A percentile compares a stretch with the other conserved stretches of the same genome.
phyloP scores from a whole-genome alignment of 345 rosid species.

The Mangifera indica region DNA sequence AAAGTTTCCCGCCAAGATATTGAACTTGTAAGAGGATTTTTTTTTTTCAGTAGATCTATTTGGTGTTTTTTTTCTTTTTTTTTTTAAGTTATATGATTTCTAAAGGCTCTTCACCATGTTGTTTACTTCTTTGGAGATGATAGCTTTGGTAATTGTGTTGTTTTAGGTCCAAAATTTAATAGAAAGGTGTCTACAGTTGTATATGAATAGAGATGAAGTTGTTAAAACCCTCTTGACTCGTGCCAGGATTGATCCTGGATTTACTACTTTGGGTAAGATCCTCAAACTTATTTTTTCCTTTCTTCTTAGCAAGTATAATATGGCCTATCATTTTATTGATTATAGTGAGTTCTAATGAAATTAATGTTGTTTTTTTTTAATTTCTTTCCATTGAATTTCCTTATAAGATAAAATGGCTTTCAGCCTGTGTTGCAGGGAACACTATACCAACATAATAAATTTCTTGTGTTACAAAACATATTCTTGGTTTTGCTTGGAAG shows the following conservation, averaged over 20 bases:
- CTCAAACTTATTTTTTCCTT: not conserved
- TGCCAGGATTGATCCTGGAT: conserved; percentile 82
- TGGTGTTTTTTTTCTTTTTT: no score
- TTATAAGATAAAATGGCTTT: not conserved
- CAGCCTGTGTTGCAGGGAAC: no score
- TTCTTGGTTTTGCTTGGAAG: conserved; percentile 5
- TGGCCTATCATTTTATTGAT: not conserved
- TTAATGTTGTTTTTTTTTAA: not conserved
- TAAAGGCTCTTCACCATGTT: not conserved
- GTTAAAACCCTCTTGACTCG: conserved; percentile 70
- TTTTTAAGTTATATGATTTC: not conserved
- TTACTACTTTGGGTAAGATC: conserved; percentile 62
- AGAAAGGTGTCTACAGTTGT: conserved; percentile 72
- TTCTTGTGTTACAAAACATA: not conserved
- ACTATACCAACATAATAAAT: not conserved
- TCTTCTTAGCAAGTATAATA: not conserved
- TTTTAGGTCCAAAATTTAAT: conserved; percentile 77
- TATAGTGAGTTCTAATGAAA: not conserved
- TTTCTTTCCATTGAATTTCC: not conserved
- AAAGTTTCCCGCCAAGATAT: conserved; percentile 97
- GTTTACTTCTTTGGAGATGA: not conserved
- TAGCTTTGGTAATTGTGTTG: conserved; percentile 14
- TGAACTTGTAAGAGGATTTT: conserved; percentile 62
- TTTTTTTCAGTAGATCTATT: not conserved
- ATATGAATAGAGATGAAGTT: conserved; percentile 83